Evolutionary conservation across 2,329 filamentous ascomycete species (phyloP).

Genomic region (Trichoderma semiorbis): DNA sequence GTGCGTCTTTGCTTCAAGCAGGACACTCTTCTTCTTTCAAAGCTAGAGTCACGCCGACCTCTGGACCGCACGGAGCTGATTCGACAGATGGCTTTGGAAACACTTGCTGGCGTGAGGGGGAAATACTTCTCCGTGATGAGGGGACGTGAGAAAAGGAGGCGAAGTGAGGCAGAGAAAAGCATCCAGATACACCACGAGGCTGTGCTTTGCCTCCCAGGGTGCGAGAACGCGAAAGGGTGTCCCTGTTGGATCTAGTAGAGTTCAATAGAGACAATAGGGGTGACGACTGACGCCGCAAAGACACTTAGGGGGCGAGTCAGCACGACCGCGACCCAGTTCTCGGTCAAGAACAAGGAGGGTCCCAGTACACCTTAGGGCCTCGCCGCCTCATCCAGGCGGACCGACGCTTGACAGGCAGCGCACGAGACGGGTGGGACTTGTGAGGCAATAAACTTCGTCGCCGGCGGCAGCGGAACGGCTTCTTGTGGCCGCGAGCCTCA

Average conservation of each 20-base stretch:
- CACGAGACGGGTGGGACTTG: slow-evolving; percentile 13
- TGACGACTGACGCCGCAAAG: slow-evolving; percentile 10
- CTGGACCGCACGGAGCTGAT: not conserved
- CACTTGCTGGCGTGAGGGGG: not conserved
- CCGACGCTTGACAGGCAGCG: slow-evolving; percentile 15
- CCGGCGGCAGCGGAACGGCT: slow-evolving; percentile 13
- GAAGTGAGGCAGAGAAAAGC: not conserved
- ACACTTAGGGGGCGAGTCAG: not conserved
- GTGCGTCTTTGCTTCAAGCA: not conserved
- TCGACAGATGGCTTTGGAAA: not conserved
- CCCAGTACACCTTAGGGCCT: slow-evolving; percentile 3
- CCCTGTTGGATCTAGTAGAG: not conserved
- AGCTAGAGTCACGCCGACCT: not conserved
- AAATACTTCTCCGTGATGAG: not conserved
- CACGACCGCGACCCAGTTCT: not conserved
- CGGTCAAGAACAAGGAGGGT: slow-evolving; percentile 11
- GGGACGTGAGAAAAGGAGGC: not conserved
- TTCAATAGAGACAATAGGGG: slow-evolving; percentile 16
- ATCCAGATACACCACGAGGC: not conserved
- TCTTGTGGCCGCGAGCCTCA: slow-evolving; percentile 12
- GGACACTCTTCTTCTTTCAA: not conserved
- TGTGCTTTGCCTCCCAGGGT: not conserved
- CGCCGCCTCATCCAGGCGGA: slow-evolving; percentile 13
- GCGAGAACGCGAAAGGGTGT: not conserved
- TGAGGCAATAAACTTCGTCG: slow-evolving; percentile 14